phyloP scores from a whole-genome alignment of 805 yeast genomes.

The Spathaspora boniae region DNA sequence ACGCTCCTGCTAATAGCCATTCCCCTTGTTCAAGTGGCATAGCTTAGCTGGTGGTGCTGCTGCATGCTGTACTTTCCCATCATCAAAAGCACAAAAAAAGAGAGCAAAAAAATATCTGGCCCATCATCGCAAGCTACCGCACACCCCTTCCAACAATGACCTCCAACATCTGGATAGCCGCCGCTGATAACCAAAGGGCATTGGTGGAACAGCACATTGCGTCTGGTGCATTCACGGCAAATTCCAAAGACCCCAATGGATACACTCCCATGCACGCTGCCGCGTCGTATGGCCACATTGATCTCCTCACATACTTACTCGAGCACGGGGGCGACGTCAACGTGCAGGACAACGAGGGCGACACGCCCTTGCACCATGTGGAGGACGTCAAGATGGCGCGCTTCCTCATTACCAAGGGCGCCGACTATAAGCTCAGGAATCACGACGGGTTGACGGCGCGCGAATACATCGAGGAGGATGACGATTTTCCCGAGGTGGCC shows the following conservation, averaged over 20 bases:
- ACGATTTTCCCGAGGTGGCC: conserved; percentile 76
- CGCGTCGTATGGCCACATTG: conserved; percentile 83
- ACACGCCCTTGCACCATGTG: conserved; percentile 89
- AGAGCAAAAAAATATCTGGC: too few relatives aligned
- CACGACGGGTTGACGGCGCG: conserved; percentile 72
- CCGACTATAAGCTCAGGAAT: conserved; percentile 63
- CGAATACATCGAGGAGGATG: conserved; percentile 75
- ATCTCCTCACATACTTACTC: conserved; percentile 57
- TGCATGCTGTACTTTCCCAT: too few relatives aligned
- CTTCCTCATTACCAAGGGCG: conserved; percentile 62
- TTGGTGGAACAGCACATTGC: conserved; percentile 56
- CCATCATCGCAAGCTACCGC: too few relatives aligned
- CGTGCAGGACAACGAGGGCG: conserved; percentile 84
- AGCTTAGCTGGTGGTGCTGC: too few relatives aligned
- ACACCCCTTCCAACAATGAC: too few relatives aligned
- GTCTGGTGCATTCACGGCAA: conserved; percentile 54
- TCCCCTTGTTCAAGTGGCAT: too few relatives aligned
- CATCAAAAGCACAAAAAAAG: too few relatives aligned
- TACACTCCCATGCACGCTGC: conserved; percentile 98
- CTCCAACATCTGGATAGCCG: conserved; percentile 88
- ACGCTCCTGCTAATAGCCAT: too few relatives aligned
- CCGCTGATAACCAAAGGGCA: conserved; percentile 73
- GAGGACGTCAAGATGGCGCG: conserved; percentile 70
- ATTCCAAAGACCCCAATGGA: conserved; percentile 85
- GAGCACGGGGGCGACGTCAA: conserved; percentile 73